phyloP scores from a whole-genome alignment of 345 rosid species.

The Citrus inodora region DNA sequence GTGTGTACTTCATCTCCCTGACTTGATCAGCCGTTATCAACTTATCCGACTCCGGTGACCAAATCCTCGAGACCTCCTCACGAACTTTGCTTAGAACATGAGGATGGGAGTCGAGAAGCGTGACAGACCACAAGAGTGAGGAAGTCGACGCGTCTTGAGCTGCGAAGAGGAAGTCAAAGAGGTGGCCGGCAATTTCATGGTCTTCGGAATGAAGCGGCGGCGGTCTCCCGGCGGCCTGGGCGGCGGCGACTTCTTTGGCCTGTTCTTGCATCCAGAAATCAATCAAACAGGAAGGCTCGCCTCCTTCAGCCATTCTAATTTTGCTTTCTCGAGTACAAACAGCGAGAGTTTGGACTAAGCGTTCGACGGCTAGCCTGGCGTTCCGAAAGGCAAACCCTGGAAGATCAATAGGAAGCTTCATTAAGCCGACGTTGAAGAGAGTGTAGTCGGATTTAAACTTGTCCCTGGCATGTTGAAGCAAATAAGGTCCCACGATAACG shows the following conservation, averaged over 20 bases:
- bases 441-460: conserved; percentile 59
- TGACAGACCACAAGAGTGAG: conserved; percentile 76
- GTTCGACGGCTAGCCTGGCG: conserved; percentile 64
- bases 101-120: conserved; percentile 73
- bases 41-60: conserved; percentile 66
- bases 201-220: conserved; percentile 46
- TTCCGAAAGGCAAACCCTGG: conserved; percentile 68
- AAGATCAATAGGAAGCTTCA: conserved; percentile 69
- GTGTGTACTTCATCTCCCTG: conserved; percentile 77
- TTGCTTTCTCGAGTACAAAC: conserved; percentile 49
- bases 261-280: conserved; percentile 86
- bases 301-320: conserved; percentile 41
- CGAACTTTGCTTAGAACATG: conserved; percentile 57
- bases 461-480: conserved; percentile 29
- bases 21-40: conserved; percentile 60
- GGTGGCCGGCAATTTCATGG: conserved; percentile 56
- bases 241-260: conserved; percentile 32
- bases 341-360: conserved; percentile 42
- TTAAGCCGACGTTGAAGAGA: conserved; percentile 65
- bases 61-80: conserved; percentile 54
- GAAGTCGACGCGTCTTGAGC: conserved; percentile 94
- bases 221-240: conserved; percentile 23
- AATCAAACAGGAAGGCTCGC: conserved; percentile 63
- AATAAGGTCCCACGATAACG: conserved; percentile 74
- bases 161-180: conserved; percentile 81